phyloP scores from a whole-genome alignment of 2,329 filamentous ascomycete species.

The Leptosphaerulina australis region DNA sequence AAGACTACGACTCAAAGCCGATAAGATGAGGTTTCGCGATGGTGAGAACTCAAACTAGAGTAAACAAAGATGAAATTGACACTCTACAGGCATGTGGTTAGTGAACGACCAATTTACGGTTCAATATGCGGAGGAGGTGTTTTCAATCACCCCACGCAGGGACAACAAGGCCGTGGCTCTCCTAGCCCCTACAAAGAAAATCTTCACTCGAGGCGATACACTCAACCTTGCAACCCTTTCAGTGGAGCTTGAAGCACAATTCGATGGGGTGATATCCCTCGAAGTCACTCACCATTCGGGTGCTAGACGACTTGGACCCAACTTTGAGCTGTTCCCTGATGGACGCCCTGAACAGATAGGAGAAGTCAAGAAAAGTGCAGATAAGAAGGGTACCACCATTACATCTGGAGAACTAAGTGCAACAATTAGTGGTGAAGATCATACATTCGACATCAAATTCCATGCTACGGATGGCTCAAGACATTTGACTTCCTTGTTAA shows the following conservation, averaged over 20 bases:
- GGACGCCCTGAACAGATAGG: slow-evolving; percentile 52
- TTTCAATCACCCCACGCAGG: slow-evolving; percentile 56
- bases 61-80: slow-evolving; percentile 15
- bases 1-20: not conserved
- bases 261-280: slow-evolving; percentile 65
- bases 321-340: slow-evolving; percentile 64
- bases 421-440: slow-evolving; percentile 56
- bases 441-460: slow-evolving; percentile 63
- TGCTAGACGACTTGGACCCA: slow-evolving; percentile 58
- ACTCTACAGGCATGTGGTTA: slow-evolving; percentile 64
- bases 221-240: slow-evolving; percentile 63
- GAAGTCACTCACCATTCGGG: slow-evolving; percentile 65
- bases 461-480: slow-evolving; percentile 58
- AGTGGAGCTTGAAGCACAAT: slow-evolving; percentile 62
- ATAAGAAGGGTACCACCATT: slow-evolving; percentile 55
- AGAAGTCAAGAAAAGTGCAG: slow-evolving; percentile 50
- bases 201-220: slow-evolving; percentile 61
- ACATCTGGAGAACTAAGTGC: slow-evolving; percentile 60
- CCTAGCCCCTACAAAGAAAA: slow-evolving; percentile 64
- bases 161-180: slow-evolving; percentile 59
- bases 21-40: slow-evolving; percentile 66
- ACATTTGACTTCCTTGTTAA: slow-evolving; percentile 60
- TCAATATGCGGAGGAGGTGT: slow-evolving; percentile 70
- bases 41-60: slow-evolving; percentile 43
- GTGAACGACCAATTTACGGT: slow-evolving; percentile 64